These are phyloP conservation scores for Quercus tomentella DNA, from an alignment of 331 rosid species.

Conservation along the genomic window DNA sequence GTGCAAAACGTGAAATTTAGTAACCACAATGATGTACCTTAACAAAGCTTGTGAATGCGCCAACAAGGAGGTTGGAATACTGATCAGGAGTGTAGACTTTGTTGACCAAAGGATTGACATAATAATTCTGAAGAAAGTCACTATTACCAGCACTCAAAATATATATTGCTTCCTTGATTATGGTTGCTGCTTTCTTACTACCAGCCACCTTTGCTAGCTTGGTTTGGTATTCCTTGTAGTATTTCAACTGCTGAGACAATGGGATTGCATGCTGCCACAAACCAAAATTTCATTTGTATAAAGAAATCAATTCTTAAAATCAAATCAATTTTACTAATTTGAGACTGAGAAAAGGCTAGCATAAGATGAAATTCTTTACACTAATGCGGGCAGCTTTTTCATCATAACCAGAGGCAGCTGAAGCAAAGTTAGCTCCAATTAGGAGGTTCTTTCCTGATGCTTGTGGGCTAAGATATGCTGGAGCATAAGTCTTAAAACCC, in stretches of 20 bases:
- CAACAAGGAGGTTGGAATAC: slow-evolving; percentile 54
- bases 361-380: slow-evolving; percentile 29
- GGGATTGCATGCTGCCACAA: slow-evolving; percentile 83
- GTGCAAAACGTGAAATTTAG: neutral
- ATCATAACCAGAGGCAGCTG: slow-evolving; percentile 96
- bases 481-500: slow-evolving; percentile 71
- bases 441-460: slow-evolving; percentile 95
- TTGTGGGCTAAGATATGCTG: slow-evolving; percentile 89
- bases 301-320: neutral
- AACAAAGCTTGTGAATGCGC: slow-evolving; percentile 49
- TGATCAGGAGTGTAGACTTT: slow-evolving; percentile 61
- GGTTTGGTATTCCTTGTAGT: slow-evolving; percentile 74
- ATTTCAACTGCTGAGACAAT: slow-evolving; percentile 63
- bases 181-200: slow-evolving; percentile 59
- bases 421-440: slow-evolving; percentile 89
- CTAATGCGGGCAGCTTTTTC: slow-evolving; percentile 62
- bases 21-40: slow-evolving; percentile 36
- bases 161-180: slow-evolving; percentile 68
- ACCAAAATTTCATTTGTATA: neutral
- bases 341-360: neutral
- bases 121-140: slow-evolving; percentile 89
- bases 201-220: slow-evolving; percentile 85
- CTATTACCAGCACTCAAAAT: slow-evolving; percentile 78
- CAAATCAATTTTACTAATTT: neutral
- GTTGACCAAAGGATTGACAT: slow-evolving; percentile 71